Evolutionary conservation across 371 early-diverging fungal species (phyloP), one percentile per base, ranked within the genome.

Genomic region (Mucor piriformis): DNA sequence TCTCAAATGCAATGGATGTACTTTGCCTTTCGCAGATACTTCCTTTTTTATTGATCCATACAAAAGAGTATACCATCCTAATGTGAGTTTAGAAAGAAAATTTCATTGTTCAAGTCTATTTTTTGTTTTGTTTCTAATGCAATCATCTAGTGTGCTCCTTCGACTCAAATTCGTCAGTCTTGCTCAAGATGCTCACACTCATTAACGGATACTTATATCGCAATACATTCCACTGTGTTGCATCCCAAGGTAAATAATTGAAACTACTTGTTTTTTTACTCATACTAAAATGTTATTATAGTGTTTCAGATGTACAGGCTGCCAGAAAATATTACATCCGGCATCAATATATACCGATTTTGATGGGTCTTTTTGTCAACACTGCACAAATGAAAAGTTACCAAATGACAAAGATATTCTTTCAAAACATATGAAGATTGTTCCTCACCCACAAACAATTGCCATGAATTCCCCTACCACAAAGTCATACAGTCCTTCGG

Each of bases 301-400:
- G 79, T 79, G 79, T 38, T 76, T 79, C 33, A 62, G 67, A 29
- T 79, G 79, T 40, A 67, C 64, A 7, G 49, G 56, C 3, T 79
- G 79, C 24, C 59, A 69, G 33, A 69, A 66, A 20, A 62, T 66
- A 21, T 52, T 77, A 4, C 58, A 64, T 2, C 75, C 78, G 15
- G 61, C 73, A 1, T 55, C 64, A 4, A 66, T 72, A 1, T 77
- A 77, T 37, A 67, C 59, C 6, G 75, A 74, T 10, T 33, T 57
- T 8, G 48, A 66, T 16, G 63, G 68, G 3, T 32, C 63, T 0
- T 65, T 61, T 54, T 77, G 78, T 40, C 74, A 69, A 34, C 40
- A 56, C 3, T 77, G 78, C 47, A 63, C 65, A 3, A 15, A 48
- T 3, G 47, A 49, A 13, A 50, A 57, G n/a, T 34, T 54, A 27